phyloP scores from a whole-genome alignment of 2,329 filamentous ascomycete species.

The Ceratocystis eucalypticola region DNA sequence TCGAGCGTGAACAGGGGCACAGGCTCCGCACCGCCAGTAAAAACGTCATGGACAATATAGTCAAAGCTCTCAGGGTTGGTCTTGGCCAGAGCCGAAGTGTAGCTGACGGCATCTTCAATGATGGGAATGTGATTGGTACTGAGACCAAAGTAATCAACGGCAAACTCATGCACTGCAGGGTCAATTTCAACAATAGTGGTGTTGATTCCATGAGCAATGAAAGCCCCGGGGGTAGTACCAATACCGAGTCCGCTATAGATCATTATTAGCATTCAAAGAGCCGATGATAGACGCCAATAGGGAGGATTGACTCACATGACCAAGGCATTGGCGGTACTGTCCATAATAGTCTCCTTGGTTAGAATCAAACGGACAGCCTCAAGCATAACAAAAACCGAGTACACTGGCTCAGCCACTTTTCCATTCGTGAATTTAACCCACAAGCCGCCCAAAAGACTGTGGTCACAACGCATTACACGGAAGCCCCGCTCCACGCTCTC shows the following conservation, averaged over 20 bases:
- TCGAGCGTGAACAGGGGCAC: constrained; percentile 74
- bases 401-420: constrained; percentile 68
- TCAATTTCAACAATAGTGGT: constrained; percentile 95
- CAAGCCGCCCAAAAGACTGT: constrained; percentile 84
- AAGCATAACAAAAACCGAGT: constrained; percentile 89
- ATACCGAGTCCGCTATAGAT: constrained; percentile 70
- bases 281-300: background rate
- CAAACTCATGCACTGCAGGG: constrained; percentile 73
- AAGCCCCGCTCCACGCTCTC: constrained; percentile 60
- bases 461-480: constrained; percentile 79
- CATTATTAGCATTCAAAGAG: constrained; percentile 2
- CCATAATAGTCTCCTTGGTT: constrained; percentile 37
- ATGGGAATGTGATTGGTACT: constrained; percentile 64
- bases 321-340: constrained; percentile 62
- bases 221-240: constrained; percentile 74
- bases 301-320: constrained; percentile 53
- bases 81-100: constrained; percentile 37
- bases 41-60: constrained; percentile 95
- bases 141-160: constrained; percentile 68
- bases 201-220: constrained; percentile 76
- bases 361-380: constrained; percentile 79
- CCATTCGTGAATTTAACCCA: constrained; percentile 52
- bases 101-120: constrained; percentile 70
- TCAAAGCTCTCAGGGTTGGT: constrained; percentile 48
- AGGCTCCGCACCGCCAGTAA: constrained; percentile 90